Evolutionary conservation across 495 filamentous ascomycete species (phyloP).

Genomic region (Podospora didyma): DNA sequence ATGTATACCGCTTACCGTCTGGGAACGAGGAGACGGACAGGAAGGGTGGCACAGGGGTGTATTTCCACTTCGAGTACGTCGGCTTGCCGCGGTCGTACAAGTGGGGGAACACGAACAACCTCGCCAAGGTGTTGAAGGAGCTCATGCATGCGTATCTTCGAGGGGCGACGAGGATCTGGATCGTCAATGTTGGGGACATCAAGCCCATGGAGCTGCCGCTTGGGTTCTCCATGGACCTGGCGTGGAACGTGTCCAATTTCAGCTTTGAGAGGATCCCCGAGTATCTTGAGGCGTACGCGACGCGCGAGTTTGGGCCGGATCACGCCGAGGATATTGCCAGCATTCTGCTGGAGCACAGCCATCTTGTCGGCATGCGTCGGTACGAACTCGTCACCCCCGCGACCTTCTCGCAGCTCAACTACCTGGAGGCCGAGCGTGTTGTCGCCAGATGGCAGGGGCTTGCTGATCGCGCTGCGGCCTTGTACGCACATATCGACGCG

Average conservation of each 20-base stretch:
- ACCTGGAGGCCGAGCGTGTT: constrained; percentile 56
- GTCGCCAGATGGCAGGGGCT: constrained; percentile 50
- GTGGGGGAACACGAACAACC: constrained; percentile 55
- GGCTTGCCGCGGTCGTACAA: constrained; percentile 52
- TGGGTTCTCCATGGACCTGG: constrained; percentile 44
- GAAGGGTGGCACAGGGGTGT: constrained; percentile 55
- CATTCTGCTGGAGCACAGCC: constrained; percentile 51
- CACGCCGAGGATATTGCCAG: constrained; percentile 41
- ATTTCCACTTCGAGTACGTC: constrained; percentile 63
- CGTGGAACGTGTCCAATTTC: too few relatives aligned
- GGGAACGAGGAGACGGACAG: constrained; percentile 48
- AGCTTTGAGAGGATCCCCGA: too few relatives aligned
- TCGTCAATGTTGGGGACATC: constrained; percentile 63
- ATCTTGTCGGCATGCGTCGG: constrained; percentile 50
- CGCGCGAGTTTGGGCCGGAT: constrained; percentile 46
- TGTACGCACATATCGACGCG: constrained; percentile 39
- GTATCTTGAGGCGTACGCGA: constrained; percentile 19
- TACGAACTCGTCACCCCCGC: constrained; percentile 52
- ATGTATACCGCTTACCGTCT: constrained; percentile 54
- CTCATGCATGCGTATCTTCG: constrained; percentile 49
- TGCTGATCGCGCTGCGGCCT: constrained; percentile 33
- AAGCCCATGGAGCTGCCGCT: constrained; percentile 47
- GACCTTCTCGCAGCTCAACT: constrained; percentile 52
- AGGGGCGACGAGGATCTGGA: constrained; percentile 56
- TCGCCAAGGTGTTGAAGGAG: constrained; percentile 38